A percentile compares a stretch with the other conserved stretches of the same genome.
phyloP scores from a whole-genome alignment of 805 yeast species.

The Wickerhamiella alocasiicola region DNA sequence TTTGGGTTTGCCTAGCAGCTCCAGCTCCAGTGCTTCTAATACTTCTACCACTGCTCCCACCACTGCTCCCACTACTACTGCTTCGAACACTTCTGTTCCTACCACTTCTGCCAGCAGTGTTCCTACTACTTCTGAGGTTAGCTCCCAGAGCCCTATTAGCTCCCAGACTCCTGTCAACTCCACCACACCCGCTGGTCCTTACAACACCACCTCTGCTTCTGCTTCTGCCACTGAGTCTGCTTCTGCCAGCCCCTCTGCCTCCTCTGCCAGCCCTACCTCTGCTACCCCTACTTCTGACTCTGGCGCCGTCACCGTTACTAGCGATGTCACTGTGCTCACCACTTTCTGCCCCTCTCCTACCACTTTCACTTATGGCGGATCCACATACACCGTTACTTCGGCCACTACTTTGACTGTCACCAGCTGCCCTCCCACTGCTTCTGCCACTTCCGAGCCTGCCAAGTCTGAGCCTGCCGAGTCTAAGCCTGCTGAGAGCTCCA shows the following conservation, averaged over 20 bases:
- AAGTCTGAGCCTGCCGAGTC: too few relatives aligned
- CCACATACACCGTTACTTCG: constrained; percentile 20
- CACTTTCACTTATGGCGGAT: constrained; percentile 18
- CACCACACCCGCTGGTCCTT: background rate
- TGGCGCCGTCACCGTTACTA: constrained; percentile 15
- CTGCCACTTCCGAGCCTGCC: constrained; percentile 1
- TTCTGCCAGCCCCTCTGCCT: constrained; percentile 7
- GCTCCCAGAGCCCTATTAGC: background rate
- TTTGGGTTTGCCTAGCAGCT: background rate
- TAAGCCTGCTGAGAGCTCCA: too few relatives aligned
- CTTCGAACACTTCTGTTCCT: constrained; percentile 13
- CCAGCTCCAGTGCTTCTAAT: constrained; percentile 3
- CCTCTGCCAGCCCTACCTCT: background rate
- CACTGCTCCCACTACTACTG: background rate
- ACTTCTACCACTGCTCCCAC: constrained; percentile 1
- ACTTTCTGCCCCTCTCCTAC: constrained; percentile 23
- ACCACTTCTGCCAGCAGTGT: constrained; percentile 3
- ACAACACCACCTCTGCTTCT: background rate
- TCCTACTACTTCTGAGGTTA: background rate
- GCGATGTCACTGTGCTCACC: constrained; percentile 19
- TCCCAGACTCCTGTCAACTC: background rate
- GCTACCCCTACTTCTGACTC: background rate
- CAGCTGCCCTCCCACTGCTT: constrained; percentile 14
- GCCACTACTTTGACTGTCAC: constrained; percentile 15
- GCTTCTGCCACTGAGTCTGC: background rate